These are phyloP conservation scores for Fomitopsis palustris DNA, from an alignment of 1,284 basidiomycete species.

Conservation along the genomic window DNA sequence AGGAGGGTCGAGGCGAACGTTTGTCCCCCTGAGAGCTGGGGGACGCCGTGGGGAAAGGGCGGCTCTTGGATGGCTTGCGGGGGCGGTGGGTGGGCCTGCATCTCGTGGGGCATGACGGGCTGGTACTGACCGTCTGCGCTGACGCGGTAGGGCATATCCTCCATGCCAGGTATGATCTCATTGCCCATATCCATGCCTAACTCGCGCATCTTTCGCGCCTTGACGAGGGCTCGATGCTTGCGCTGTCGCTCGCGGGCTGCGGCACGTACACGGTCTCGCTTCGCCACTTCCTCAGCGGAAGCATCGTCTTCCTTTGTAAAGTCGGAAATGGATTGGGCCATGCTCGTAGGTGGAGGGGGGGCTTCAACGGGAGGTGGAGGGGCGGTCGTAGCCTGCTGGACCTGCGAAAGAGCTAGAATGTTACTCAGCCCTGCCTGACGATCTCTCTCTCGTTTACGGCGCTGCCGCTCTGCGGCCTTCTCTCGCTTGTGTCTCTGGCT, in stretches of 20 bases:
- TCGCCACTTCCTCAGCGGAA: conserved; percentile 57
- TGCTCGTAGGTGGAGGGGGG: conserved; percentile 21
- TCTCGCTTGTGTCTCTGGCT: conserved; percentile 69
- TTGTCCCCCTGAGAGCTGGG: conserved; percentile 47
- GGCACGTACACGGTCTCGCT: conserved; percentile 64
- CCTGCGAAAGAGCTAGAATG: conserved; percentile 25
- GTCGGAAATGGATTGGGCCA: conserved; percentile 23
- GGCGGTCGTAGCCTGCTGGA: conserved; percentile 12
- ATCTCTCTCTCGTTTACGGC: conserved; percentile 75
- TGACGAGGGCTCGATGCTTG: conserved; percentile 73
- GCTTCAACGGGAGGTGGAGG: conserved; percentile 17
- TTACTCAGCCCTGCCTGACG: conserved; percentile 41
- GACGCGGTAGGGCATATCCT: conserved; percentile 59
- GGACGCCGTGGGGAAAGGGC: conserved; percentile 33
- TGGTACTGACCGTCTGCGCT: conserved; percentile 56
- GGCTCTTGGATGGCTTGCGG: conserved; percentile 30
- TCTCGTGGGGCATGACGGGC: conserved; percentile 50
- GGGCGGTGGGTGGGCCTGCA: conserved; percentile 29
- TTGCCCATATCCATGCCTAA: conserved; percentile 74
- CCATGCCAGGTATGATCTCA: conserved; percentile 57
- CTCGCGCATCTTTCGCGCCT: conserved; percentile 72
- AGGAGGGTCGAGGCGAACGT: conserved; percentile 71
- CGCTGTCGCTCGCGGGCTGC: conserved; percentile 74
- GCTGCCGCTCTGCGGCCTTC: conserved; percentile 77
- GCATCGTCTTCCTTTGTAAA: conserved; percentile 37